A percentile compares a stretch with the other conserved stretches of the same genome.
phyloP scores from a whole-genome alignment of 164 flowering plant species.

The Liriodendron chinense region DNA sequence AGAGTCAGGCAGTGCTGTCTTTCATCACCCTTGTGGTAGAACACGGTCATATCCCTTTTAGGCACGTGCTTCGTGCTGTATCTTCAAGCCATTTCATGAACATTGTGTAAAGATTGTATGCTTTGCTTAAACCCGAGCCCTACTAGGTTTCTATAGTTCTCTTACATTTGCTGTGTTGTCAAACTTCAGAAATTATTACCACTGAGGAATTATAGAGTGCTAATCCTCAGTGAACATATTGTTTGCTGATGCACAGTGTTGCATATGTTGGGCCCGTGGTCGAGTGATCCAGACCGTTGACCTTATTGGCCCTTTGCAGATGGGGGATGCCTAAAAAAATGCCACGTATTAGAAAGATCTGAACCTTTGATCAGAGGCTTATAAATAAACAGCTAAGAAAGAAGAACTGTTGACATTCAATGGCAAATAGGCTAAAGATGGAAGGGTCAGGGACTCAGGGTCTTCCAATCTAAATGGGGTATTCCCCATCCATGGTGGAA shows the following conservation, averaged over 20 bases:
- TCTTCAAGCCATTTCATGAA: constrained; percentile 3
- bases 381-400: not conserved
- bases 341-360: not conserved
- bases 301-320: not conserved
- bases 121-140: not conserved
- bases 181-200: not conserved
- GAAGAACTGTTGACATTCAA: not conserved
- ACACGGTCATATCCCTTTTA: constrained; percentile 1
- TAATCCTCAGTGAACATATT: not conserved
- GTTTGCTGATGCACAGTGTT: not conserved
- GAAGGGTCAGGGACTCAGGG: not conserved
- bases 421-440: not conserved
- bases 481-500: not conserved
- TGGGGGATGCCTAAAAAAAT: not conserved
- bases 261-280: not conserved
- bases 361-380: not conserved
- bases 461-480: not conserved
- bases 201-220: not conserved
- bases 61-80: not conserved
- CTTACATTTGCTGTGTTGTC: not conserved
- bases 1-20: not conserved
- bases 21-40: not conserved
- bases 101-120: constrained; percentile 11
- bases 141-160: not conserved
- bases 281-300: not conserved